Base-by-base conservation (phyloP, 768 basidiomycete genomes). In the Collybia sordida region DNA sequence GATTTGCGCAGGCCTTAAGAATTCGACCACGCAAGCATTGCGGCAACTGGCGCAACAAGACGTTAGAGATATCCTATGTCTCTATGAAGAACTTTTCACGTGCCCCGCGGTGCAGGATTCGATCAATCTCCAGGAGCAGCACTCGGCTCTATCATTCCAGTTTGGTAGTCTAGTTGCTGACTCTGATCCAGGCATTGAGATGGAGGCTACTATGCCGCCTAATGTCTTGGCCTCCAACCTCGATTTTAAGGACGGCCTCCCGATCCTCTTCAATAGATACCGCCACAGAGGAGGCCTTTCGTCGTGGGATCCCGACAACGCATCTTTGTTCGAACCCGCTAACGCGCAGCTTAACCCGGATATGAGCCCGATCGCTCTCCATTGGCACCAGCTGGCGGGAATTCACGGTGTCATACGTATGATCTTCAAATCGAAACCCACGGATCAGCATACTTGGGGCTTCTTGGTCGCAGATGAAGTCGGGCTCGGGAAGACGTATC, bases 401-500 rank as follows among this genome's bases (percentile, higher is more conserved):
- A 28, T 61, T 0, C 63, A 64, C 27, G 46, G 60, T 0, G 56
- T 62, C 11, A 4, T 63, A 1, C 48, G 61, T 5, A 48, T 18
- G 21, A 38, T 48, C 25, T 65, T 59, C 39, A 51, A 37, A 3
- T 14, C 42, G 0, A 17, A 43, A 4, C 39, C 52, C 2, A n/a
- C 4, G 0, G 14, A 15, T 12, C 17, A 19, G 3, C 23, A 15
- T 17, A 8, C 28, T 35, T 5, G 34, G 14, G 64, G 66, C 0
- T 45, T 58, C 2, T 58, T 66, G 8, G 21, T 68, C 8, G 54
- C 59, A 2, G 64, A 69, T 31, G 62, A 66, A 15, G 69, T 72
- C 4, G 66, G 70, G 0, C 56, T 70, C 0, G 66, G 68, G 0
- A 72, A 72, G 42, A 70, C 68, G 0, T 51, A 59, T 4, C 62